phyloP scores from a whole-genome alignment of 768 basidiomycete genomes.

The Leccinum boreale region DNA sequence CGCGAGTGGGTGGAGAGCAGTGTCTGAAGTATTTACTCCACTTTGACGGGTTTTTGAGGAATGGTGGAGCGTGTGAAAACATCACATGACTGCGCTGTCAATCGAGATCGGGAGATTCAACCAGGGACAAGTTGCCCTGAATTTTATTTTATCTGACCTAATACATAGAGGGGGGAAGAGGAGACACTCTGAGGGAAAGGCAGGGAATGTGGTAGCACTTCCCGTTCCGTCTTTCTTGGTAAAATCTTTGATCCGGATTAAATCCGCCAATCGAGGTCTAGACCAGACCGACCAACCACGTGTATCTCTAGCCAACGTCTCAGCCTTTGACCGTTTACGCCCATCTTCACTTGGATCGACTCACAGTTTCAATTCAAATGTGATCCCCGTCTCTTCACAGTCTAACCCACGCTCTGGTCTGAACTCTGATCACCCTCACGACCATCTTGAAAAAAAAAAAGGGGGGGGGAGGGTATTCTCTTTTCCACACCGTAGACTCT shows the following conservation, averaged over 20 bases:
- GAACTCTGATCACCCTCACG: background rate
- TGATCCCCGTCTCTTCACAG: background rate
- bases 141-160: too few species aligned
- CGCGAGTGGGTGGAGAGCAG: background rate
- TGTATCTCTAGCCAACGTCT: too few species aligned
- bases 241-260: background rate
- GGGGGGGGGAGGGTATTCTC: too few species aligned
- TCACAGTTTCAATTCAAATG: conserved; percentile 23
- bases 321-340: too few species aligned
- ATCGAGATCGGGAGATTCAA: background rate
- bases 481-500: background rate
- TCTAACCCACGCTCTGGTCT: conserved; percentile 7
- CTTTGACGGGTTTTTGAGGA: conserved; percentile 13
- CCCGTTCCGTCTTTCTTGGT: background rate
- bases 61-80: conserved; percentile 8
- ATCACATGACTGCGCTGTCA: background rate
- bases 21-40: background rate
- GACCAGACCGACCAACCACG: too few species aligned
- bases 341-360: background rate
- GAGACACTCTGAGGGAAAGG: too few species aligned
- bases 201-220: too few species aligned
- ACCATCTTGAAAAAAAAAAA: background rate
- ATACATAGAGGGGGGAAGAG: too few species aligned
- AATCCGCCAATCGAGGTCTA: too few species aligned
- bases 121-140: too few species aligned